Evolutionary conservation across 306 rosid genomes (phyloP), one percentile per base, ranked within the genome.

Genomic region (Vigna trinervia): DNA sequence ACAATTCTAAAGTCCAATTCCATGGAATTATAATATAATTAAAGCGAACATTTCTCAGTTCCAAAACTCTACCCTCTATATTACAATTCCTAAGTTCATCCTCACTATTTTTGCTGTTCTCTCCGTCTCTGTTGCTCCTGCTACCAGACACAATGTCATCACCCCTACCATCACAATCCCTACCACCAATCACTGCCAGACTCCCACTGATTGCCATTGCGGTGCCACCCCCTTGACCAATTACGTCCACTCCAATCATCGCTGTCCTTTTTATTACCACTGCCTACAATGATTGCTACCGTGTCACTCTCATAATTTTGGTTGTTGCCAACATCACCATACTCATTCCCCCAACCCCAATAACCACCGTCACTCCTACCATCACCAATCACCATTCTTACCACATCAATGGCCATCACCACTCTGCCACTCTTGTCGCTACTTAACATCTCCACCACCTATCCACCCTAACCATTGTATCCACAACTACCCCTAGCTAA

Each of bases 1-100:
- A 57, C 63, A 57, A 23, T 4, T 57, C n/a, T 57, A 57, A 57
- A 12, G 20, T 30, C 64, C 12, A 41, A 41, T 41, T 41, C 45
- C 8, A 58, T 26, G 17, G 63, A 23, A 59, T 59, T 59, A 41
- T 60, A 60, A 58, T 14, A 60, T 60, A 59, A 60, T 60, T 12
- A 30, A 30, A 60, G 9, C 43, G 3, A 60, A 60, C 43, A 60
- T 6, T 28, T 60, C 38, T 28, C 39, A 30, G 3, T 60, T 59
- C 12, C 66, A 6, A 60, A 30, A 11, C 19, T 60, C 43, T 30
- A 9, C 20, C 20, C 43, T 13, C 43, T 30, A 7, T 26, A 26
- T 12, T 58, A 58, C 17, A 58, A 26, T 58, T 58, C 39, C 64
- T 57, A 57, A 58, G 4, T 5, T 58, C 17, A 12, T 23, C 63